These are phyloP conservation scores for Boletus patriciae DNA, from an alignment of 768 basidiomycete genomes.

Conservation along the genomic window DNA sequence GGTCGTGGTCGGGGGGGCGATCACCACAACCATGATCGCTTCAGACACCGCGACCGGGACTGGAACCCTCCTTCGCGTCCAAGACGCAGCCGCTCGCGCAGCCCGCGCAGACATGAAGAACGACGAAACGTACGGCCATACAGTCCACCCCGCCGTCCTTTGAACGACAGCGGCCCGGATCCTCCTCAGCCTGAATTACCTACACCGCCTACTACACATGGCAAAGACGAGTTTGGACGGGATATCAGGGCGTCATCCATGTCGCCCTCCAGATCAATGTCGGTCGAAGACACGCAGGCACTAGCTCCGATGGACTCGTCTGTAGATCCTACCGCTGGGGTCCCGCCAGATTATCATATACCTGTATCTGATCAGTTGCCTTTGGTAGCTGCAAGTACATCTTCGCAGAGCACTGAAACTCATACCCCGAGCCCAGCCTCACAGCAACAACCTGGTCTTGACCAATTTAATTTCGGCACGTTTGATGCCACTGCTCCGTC, in stretches of 20 bases:
- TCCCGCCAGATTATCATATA: slow-evolving; percentile 50
- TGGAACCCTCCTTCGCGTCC: slow-evolving; percentile 40
- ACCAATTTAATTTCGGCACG: slow-evolving; percentile 64
- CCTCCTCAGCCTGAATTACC: slow-evolving; percentile 28
- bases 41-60: slow-evolving; percentile 48
- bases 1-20: slow-evolving; percentile 70
- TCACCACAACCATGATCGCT: slow-evolving; percentile 43
- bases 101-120: slow-evolving; percentile 61
- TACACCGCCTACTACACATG: slow-evolving; percentile 33
- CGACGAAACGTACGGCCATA: slow-evolving; percentile 53
- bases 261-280: slow-evolving; percentile 32
- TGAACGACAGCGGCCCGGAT: slow-evolving; percentile 31
- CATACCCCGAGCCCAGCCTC: slow-evolving; percentile 38
- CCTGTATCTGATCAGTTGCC: slow-evolving; percentile 39
- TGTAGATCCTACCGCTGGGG: slow-evolving; percentile 45
- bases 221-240: slow-evolving; percentile 85
- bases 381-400: slow-evolving; percentile 58
- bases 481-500: slow-evolving; percentile 74
- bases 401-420: slow-evolving; percentile 43
- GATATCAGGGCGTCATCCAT: slow-evolving; percentile 63
- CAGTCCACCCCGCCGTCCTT: slow-evolving; percentile 58
- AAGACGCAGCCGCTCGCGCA: slow-evolving; percentile 70
- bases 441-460: slow-evolving; percentile 50
- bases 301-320: slow-evolving; percentile 35
- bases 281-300: slow-evolving; percentile 26